Base-by-base conservation (phyloP, 2,329 filamentous ascomycete genomes). In the Pseudofabraea citricarpa region DNA sequence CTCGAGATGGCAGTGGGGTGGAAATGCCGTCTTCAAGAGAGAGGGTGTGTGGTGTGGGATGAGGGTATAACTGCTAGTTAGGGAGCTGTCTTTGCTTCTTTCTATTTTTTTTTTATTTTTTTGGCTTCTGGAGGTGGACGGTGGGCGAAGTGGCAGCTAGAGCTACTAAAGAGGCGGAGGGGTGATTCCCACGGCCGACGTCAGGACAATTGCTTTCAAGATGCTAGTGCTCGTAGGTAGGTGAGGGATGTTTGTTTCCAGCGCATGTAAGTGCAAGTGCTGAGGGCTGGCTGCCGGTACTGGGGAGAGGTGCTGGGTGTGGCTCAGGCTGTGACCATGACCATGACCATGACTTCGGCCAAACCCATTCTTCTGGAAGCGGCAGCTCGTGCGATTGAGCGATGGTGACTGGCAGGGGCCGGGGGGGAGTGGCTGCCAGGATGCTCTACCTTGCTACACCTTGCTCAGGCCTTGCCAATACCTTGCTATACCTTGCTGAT, bases 301-400 rank as follows among this genome's bases (percentile, higher is more conserved):
- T 55, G 57, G 39, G 32, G 47, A 43, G 45, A 38, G 26, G 10
- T 32, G 19, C 5, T 45, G 36, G 31, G 40, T 55, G 53, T 59
- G 55, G 55, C 56, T 59, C 55, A 58, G 55, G 57, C 55, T 45
- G 49, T 54, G 52, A 51, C 53, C 51, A 54, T 40, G 46, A 51
- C 45, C 50, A 49, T 54, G 52, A 51, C 53, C 51, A 54, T 40
- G 46, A 51, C 45, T 51, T 53, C 48, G 49, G 43, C 47, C 47
- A 54, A 53, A 50, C 48, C 56, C 54, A 57, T 55, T 52, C 52
- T 56, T 56, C 56, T 61, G 53, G 56, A 56, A 57, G 49, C 46
- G 49, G 55, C 51, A 55, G 50, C 51, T 58, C 48, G 49, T 54
- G 50, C 49, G 49, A 37, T 52, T 48, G 37, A 5, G 40, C 37